Conservation (phyloP, 345 rosid species). For the Pugionium cornutum region DNA sequence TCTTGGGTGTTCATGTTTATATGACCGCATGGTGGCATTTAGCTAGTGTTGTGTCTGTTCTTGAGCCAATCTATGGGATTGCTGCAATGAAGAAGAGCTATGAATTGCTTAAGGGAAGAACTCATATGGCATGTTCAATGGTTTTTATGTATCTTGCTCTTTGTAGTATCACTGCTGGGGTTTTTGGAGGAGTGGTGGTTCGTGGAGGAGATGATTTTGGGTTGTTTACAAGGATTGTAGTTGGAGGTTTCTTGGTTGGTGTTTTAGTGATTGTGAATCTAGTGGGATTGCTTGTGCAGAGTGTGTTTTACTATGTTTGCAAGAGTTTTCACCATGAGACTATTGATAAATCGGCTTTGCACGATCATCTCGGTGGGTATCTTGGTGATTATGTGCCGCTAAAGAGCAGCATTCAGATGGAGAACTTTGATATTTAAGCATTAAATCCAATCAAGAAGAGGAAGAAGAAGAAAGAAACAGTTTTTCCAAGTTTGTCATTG, state of each 20-base stretch:
- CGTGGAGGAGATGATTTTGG: slow-evolving; percentile 68
- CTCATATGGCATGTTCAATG: slow-evolving; percentile 53
- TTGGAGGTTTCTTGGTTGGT: slow-evolving; percentile 84
- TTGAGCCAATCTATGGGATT: slow-evolving; percentile 69
- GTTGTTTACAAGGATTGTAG: slow-evolving; percentile 58
- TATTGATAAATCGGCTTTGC: slow-evolving; percentile 73
- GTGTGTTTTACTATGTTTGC: slow-evolving; percentile 90
- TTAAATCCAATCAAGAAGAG: neutral
- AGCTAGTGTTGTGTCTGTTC: slow-evolving; percentile 93
- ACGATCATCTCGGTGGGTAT: slow-evolving; percentile 93
- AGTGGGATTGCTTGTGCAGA: slow-evolving; percentile 83
- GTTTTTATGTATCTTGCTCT: slow-evolving; percentile 64
- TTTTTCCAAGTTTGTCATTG: slow-evolving; percentile 27
- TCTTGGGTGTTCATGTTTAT: slow-evolving; percentile 73
- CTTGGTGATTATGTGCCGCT: slow-evolving; percentile 93
- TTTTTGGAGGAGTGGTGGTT: slow-evolving; percentile 65
- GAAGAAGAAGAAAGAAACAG: neutral
- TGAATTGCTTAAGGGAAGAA: slow-evolving; percentile 75
- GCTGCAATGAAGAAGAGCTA: slow-evolving; percentile 92
- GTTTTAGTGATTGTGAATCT: slow-evolving; percentile 78
- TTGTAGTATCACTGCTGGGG: slow-evolving; percentile 48
- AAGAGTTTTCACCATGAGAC: slow-evolving; percentile 86
- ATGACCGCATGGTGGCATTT: slow-evolving; percentile 93
- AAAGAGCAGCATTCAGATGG: slow-evolving; percentile 91
- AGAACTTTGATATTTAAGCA: slow-evolving; percentile 63